Evolutionary conservation across 2,329 filamentous ascomycete species (phyloP).

Genomic region (Alternaria sp.): DNA sequence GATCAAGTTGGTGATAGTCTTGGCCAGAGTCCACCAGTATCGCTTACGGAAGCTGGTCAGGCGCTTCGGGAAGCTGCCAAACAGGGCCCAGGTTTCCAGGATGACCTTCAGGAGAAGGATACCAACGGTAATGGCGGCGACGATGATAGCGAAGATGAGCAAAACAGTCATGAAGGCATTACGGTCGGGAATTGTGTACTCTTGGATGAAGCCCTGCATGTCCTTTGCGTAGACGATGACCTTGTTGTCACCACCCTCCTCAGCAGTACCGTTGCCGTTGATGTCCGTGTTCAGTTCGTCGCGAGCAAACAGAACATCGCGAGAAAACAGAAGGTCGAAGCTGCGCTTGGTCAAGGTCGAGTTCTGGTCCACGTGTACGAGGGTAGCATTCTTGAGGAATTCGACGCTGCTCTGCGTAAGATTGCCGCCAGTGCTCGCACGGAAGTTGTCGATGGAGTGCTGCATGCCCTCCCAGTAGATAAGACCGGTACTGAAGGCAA

Average conservation of each 20-base stretch:
- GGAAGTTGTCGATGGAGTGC: constrained; percentile 82
- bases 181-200: constrained; percentile 82
- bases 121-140: constrained; percentile 82
- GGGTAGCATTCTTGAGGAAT: constrained; percentile 76
- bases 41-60: constrained; percentile 89
- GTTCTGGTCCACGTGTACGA: constrained; percentile 72
- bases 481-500: constrained; percentile 87
- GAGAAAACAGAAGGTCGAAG: constrained; percentile 59
- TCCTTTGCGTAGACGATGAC: constrained; percentile 70
- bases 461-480: constrained; percentile 86
- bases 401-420: constrained; percentile 79
- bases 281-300: constrained; percentile 50
- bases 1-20: constrained; percentile 88
- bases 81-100: constrained; percentile 90
- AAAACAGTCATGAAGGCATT: constrained; percentile 98
- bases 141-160: constrained; percentile 84
- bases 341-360: constrained; percentile 64
- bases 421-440: constrained; percentile 82
- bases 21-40: constrained; percentile 92
- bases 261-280: constrained; percentile 52
- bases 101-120: constrained; percentile 92
- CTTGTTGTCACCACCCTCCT: constrained; percentile 51
- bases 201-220: constrained; percentile 82
- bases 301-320: constrained; percentile 64
- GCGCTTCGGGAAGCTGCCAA: constrained; percentile 81